Percentiles rank a stretch among this genome's conserved stretches.
These are phyloP conservation scores for Geotrichum histeridarum DNA, from an alignment of 1,139 yeast genomes.

Conservation along the genomic window DNA sequence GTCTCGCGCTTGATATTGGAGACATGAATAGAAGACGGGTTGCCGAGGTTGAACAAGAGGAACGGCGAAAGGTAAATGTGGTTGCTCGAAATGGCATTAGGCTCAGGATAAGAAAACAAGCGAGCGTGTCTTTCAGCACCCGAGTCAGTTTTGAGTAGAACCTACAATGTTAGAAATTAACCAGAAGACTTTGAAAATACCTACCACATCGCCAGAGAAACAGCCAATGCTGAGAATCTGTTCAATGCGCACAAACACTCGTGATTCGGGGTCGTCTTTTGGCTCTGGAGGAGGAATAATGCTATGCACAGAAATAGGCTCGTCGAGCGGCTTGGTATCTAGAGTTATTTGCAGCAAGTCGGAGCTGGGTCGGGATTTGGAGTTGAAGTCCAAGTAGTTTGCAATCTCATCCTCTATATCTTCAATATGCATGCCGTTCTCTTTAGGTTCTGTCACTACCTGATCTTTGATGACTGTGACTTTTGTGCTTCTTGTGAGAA, in stretches of 20 bases:
- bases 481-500: slow-evolving; percentile 42
- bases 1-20: slow-evolving; percentile 21
- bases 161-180: slow-evolving; percentile 6
- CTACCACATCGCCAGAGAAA: slow-evolving; percentile 64
- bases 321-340: slow-evolving; percentile 25
- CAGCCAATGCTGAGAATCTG: slow-evolving; percentile 55
- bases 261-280: slow-evolving; percentile 43
- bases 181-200: slow-evolving; percentile 28
- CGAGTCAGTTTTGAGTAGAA: slow-evolving; percentile 16
- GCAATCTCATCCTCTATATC: slow-evolving; percentile 30
- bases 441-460: slow-evolving; percentile 7
- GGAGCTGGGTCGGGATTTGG: background rate
- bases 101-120: slow-evolving; percentile 60
- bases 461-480: slow-evolving; percentile 50
- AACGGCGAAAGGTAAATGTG: slow-evolving; percentile 60
- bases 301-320: slow-evolving; percentile 24
- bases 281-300: slow-evolving; percentile 31
- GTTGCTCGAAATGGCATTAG: slow-evolving; percentile 45
- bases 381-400: slow-evolving; percentile 27
- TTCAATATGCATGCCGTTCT: slow-evolving; percentile 11
- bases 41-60: slow-evolving; percentile 48
- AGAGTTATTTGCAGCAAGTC: slow-evolving; percentile 20
- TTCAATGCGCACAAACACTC: slow-evolving; percentile 50
- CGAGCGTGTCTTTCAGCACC: slow-evolving; percentile 40
- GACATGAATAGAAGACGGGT: slow-evolving; percentile 37